Base-by-base conservation (phyloP, 345 rosid species). In the Euphorbia lathyris region DNA sequence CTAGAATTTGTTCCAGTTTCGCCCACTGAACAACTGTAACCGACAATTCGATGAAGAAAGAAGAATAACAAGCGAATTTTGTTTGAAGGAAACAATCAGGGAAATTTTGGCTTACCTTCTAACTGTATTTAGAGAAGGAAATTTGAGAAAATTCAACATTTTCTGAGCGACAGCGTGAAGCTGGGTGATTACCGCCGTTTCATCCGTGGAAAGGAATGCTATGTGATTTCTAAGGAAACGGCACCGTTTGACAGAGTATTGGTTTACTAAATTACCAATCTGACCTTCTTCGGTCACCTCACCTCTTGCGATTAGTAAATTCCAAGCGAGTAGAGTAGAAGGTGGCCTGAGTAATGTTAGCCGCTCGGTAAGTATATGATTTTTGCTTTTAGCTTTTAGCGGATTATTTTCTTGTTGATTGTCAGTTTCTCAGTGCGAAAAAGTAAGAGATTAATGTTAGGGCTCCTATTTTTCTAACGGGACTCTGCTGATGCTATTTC, bases 1-100 rank as follows among this genome's bases (percentile, higher is more conserved):
- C n/a, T n/a, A n/a, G 38, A 40, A 34, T 47, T 58, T 50, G 42
- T 40, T 58, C 65, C 57, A 14, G 48, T 66, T 55, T 63, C 63
- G 14, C 20, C 19, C 63, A 0, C 63, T 53, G 69, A 13, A 69
- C 55, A 26, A 58, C 72, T 40, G 51, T 63, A 42, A 0, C 66
- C 32, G 23, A 23, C 51, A 63, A 63, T 40, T 63, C 29, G n/a
- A 38, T 36, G 3, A 36, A 38, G 27, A 36, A 61, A 20, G 13
- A 10, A 22, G 27, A 42, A 63, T 2, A 22, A 40, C 1, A 36
- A 38, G 48, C n/a, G 7, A 43, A 63, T 12, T 34, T 40, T 40
- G 19, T 60, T 60, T 34, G 48, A 61, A 61, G n/a, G n/a, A n/a
- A n/a, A n/a, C 0, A 38, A n/a, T 60, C 19, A 36, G 6, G 42